phyloP scores from a whole-genome alignment of 2,329 filamentous ascomycete genomes.

The Phaeosphaeria sp. region DNA sequence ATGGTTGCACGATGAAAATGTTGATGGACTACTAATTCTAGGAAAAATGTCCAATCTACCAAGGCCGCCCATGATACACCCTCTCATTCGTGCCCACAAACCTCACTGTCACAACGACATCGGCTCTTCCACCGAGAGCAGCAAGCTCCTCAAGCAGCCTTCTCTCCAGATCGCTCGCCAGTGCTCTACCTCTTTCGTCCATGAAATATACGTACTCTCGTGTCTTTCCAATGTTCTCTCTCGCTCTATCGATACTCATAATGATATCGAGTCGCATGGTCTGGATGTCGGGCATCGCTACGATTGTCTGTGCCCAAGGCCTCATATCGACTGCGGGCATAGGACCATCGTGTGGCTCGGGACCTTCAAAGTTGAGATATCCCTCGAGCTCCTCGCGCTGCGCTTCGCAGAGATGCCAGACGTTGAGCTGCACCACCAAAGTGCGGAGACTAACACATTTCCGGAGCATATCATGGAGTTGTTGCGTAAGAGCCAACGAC shows the following conservation, averaged over 20 bases:
- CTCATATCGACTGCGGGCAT: neutral
- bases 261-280: slow-evolving; percentile 2
- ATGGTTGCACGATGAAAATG: neutral
- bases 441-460: neutral
- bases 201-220: neutral
- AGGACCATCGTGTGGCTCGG: neutral
- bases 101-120: neutral
- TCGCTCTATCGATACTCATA: neutral
- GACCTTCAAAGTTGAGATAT: slow-evolving; percentile 1
- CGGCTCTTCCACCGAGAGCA: neutral
- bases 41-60: neutral
- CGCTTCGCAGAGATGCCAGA: slow-evolving; percentile 4
- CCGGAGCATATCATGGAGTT: slow-evolving; percentile 3
- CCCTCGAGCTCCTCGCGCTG: neutral
- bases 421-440: slow-evolving; percentile 1
- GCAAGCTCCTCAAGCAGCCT: neutral
- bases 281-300: neutral
- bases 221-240: neutral
- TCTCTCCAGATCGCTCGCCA: slow-evolving; percentile 2
- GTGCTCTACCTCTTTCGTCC: neutral
- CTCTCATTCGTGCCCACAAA: slow-evolving; percentile 4
- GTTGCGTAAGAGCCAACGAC: neutral
- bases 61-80: neutral
- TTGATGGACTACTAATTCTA: too few species aligned
- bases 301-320: slow-evolving; percentile 1